These are phyloP conservation scores for Suillus subluteus DNA, from an alignment of 768 basidiomycete genomes.

Conservation along the genomic window DNA sequence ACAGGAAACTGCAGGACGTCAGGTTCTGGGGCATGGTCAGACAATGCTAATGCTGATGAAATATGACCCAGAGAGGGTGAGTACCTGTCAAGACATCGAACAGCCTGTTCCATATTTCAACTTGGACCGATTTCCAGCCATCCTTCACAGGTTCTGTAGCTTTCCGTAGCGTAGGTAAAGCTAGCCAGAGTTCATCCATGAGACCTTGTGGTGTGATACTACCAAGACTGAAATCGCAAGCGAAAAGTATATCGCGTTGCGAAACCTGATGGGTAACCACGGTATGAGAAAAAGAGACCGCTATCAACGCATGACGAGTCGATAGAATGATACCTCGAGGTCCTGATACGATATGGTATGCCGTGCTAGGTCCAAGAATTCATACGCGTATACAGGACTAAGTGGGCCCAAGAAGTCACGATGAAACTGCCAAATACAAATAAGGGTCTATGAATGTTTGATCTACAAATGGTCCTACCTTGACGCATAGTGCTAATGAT, in stretches of 20 bases:
- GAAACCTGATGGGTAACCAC: constrained; percentile 40
- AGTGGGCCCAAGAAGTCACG: constrained; percentile 65
- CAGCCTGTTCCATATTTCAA: constrained; percentile 55
- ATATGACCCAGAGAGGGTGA: not conserved
- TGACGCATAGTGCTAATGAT: constrained; percentile 62
- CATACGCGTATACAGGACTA: constrained; percentile 50
- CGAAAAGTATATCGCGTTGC: constrained; percentile 57
- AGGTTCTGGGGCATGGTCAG: constrained; percentile 41
- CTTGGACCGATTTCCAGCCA: constrained; percentile 51
- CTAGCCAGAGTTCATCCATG: constrained; percentile 61
- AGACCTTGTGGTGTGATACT: constrained; percentile 54
- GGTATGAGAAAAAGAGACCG: not conserved
- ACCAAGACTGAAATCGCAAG: constrained; percentile 52
- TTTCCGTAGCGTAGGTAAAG: constrained; percentile 53
- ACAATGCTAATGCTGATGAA: not conserved
- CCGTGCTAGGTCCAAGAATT: constrained; percentile 55
- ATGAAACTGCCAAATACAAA: constrained; percentile 49
- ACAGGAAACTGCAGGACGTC: constrained; percentile 56
- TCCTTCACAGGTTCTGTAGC: constrained; percentile 37
- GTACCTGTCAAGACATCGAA: constrained; percentile 45
- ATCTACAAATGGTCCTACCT: constrained; percentile 41
- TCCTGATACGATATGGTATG: constrained; percentile 48
- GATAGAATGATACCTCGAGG: constrained; percentile 50
- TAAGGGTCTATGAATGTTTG: not conserved
- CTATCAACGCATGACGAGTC: not conserved